phyloP scores from a whole-genome alignment of 192 early-diverging fungal genomes.

The Linnemannia schmuckeri region DNA sequence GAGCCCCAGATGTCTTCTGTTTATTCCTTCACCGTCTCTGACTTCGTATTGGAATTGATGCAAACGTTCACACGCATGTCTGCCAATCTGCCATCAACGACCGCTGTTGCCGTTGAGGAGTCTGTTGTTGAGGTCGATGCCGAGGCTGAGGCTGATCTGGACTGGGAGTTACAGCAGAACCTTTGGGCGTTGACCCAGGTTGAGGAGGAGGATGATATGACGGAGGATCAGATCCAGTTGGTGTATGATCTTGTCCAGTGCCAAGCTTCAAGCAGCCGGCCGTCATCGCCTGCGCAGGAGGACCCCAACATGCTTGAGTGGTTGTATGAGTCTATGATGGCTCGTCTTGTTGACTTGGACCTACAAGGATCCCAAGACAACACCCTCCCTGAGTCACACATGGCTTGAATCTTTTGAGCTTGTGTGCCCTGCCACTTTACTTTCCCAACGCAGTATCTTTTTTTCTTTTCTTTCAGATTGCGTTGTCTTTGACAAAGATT shows the following conservation, averaged over 20 bases:
- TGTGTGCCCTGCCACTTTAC: not conserved
- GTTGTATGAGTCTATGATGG: conserved; percentile 56
- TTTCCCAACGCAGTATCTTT: not conserved
- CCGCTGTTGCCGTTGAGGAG: not conserved
- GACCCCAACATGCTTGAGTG: conserved; percentile 56
- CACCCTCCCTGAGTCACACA: conserved; percentile 12
- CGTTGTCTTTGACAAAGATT: conserved; percentile 4
- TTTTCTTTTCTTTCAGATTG: not conserved
- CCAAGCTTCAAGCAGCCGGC: not conserved
- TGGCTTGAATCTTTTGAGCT: conserved; percentile 6
- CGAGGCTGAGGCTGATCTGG: conserved; percentile 2
- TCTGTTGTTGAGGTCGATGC: not conserved
- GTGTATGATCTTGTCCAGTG: conserved; percentile 28
- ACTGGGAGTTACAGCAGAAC: conserved; percentile 47
- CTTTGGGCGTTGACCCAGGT: conserved; percentile 36
- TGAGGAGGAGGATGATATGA: conserved; percentile 38
- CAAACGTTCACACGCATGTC: conserved; percentile 23
- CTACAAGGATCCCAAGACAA: conserved; percentile 32
- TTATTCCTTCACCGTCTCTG: conserved; percentile 28
- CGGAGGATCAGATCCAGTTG: conserved; percentile 41
- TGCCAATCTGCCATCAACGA: not conserved
- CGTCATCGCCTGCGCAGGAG: conserved; percentile 15
- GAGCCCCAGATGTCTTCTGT: not conserved
- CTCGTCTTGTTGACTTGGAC: conserved; percentile 49
- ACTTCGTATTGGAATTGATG: conserved; percentile 36